Conservation (phyloP, 495 filamentous ascomycete genomes). For the Aspergillus nanangensis region DNA sequence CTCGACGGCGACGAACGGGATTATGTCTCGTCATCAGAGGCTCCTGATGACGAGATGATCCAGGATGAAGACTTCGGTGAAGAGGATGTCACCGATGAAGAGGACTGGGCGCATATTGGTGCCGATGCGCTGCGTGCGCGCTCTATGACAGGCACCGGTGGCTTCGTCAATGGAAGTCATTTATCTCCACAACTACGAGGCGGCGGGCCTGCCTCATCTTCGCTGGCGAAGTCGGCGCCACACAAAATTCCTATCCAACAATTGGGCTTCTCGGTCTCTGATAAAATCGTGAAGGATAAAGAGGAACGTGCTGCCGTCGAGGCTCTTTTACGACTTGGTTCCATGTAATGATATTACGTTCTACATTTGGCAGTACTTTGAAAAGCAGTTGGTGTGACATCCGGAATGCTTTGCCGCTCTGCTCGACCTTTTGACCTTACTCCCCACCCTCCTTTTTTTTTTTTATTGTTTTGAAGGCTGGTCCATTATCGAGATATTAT, state of each 20-base stretch:
- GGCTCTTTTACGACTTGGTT: conserved; percentile 78
- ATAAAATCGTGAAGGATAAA: conserved; percentile 36
- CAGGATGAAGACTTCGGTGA: conserved; percentile 62
- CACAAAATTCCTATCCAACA: conserved; percentile 34
- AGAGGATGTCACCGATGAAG: conserved; percentile 89
- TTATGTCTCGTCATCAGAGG: conserved; percentile 69
- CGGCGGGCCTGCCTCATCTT: conserved; percentile 33
- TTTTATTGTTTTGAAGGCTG: too few relatives aligned
- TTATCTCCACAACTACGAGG: conserved; percentile 14
- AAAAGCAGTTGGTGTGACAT: not conserved
- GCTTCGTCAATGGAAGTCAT: conserved; percentile 25
- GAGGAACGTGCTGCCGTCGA: conserved; percentile 83
- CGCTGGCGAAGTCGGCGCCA: conserved; percentile 35
- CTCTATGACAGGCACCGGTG: conserved; percentile 47
- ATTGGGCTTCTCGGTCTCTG: conserved; percentile 25
- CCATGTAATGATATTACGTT: conserved; percentile 56
- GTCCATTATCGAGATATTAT: not conserved
- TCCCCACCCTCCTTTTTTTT: too few relatives aligned
- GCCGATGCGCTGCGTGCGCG: conserved; percentile 76
- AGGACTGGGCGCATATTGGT: conserved; percentile 92
- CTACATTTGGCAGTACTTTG: too few relatives aligned
- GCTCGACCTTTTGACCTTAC: not conserved
- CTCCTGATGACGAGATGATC: conserved; percentile 59
- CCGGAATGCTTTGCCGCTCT: not conserved
- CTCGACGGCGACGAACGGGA: conserved; percentile 67